Evolutionary conservation across 164 flowering plant genomes (phyloP), one percentile per base, ranked within the genome.

Genomic region (Magnolia changhungtana): DNA sequence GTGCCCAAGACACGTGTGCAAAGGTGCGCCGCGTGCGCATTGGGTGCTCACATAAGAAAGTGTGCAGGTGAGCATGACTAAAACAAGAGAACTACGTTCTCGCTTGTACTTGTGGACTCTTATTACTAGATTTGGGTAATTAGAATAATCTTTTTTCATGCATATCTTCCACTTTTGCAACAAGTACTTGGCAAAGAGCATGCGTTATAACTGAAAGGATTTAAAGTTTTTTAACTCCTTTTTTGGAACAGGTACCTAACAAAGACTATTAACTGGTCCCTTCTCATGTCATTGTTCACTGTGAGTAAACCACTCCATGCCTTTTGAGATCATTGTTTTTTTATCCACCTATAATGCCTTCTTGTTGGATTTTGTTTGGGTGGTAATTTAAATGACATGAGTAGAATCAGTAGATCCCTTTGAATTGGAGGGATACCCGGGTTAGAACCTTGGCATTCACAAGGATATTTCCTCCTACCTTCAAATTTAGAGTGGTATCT

Each of bases 271-370:
- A 73, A 87, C 75, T 96, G 99, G 98, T 92, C 99, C 51, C 83
- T 91, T 77, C 78, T 94, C 75, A 94, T 94, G 97, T 92, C 99
- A 50, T 74, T 82, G 19, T 85, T 96, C 76, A 93, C 95, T 7
- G 98, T 95, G 82, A 85, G 96, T 80, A 69, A 55, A 49, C 37
- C 64, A 1, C 19, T 16, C 5, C 74, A 19, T 21, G 72, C 55
- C 45, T 69, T n/a, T 11, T 18, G 51, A 37, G 7, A 49, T 6
- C 7, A 67, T 24, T 6, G 0, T 14, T 67, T 67, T 29, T 67
- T 29, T 3, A 67, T 67, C 67, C 45, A 67, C 70, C 50, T 67
- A 3, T 18, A 24, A 24, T 24, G 21, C 27, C 21, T 51, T 9
- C 18, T 50, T 72, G 37, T 74, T 29, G 18, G 58, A 63, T 2